Base-by-base conservation (phyloP, 78 protist genomes). In the Polysphondylium violaceum region DNA sequence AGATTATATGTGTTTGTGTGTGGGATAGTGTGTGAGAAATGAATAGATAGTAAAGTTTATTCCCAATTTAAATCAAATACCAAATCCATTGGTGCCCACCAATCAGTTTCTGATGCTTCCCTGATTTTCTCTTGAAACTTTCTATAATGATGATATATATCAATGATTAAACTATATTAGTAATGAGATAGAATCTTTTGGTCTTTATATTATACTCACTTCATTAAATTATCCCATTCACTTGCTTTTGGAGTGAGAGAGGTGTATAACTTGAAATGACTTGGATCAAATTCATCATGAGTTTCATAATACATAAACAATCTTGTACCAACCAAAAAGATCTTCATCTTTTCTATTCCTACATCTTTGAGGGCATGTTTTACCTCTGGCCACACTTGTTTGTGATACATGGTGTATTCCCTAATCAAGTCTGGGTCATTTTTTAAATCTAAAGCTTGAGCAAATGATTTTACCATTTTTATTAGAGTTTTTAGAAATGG, bases 161-260 rank as follows among this genome's bases (percentile, higher is more conserved):
- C 9, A 9, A 19, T 43, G 21, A 44, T n/a, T 23, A 41, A 69
- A 69, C 23, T 19, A 11, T 40, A 27, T 25, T 9, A 41, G 43
- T 38, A 1, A 6, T 21, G 27, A 68, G 16, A 69, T n/a, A 23
- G 31, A 29, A 3, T 12, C 3, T 23, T 2, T n/a, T n/a, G n/a
- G n/a, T n/a, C n/a, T n/a, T n/a, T n/a, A n/a, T n/a, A n/a, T n/a
- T 29, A 71, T 43, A 71, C 0, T 25, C 68, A 81, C 91, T 79
- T 83, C 91, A 83, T 83, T 67, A 83, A 33, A 29, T 43, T 17
- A 71, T 83, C 91, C 91, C 91, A 83, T 68, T 81, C 91, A 58
- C 25, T 40, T 35, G 91, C 79, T 40, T 69, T 67, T 16, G 91
- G 91, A 4, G 68, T 69, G 23, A 69, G 12, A 40, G 47, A 44